A percentile compares a stretch with the other conserved stretches of the same genome.
Conservation (phyloP, 441 rosid genomes). For the Populus hybrid region DNA sequence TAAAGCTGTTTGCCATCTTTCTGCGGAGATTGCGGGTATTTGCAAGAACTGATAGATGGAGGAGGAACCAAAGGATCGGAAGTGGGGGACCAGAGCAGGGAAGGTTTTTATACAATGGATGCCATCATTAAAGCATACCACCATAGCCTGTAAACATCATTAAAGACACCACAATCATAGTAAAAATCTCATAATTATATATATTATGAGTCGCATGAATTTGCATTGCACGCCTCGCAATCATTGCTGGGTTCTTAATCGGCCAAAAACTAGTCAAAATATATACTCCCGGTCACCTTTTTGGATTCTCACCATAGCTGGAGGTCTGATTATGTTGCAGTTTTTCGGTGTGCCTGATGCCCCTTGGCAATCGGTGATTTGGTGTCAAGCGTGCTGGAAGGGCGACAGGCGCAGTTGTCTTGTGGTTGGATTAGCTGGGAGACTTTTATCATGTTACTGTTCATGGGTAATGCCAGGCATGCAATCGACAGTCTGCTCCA, state of each 20-base stretch:
- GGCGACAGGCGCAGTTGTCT: not conserved
- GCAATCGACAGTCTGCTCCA: not conserved
- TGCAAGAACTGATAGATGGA: not conserved
- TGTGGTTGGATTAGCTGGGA: not conserved
- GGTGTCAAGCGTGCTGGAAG: not conserved
- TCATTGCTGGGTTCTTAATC: not conserved
- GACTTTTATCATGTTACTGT: not conserved
- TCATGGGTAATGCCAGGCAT: not conserved
- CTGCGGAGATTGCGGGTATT: constrained; percentile 34
- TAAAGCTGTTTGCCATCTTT: constrained; percentile 4
- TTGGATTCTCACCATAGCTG: not conserved
- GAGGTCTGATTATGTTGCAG: not conserved
- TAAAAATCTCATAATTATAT: constrained; percentile 14
- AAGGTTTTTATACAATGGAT: not conserved
- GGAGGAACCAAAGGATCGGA: not conserved
- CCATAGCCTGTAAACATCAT: constrained; percentile 26
- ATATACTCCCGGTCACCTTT: not conserved
- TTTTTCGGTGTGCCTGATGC: not conserved
- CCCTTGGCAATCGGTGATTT: not conserved
- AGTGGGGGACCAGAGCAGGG: constrained; percentile 15
- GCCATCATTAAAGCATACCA: constrained; percentile 26
- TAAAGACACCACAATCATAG: constrained; percentile 10
- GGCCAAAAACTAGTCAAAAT: not conserved
- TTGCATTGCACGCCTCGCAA: constrained; percentile 5
- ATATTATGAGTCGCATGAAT: not conserved